Conservation (phyloP, 1,284 basidiomycete species). For the Gomphus bonarii region DNA sequence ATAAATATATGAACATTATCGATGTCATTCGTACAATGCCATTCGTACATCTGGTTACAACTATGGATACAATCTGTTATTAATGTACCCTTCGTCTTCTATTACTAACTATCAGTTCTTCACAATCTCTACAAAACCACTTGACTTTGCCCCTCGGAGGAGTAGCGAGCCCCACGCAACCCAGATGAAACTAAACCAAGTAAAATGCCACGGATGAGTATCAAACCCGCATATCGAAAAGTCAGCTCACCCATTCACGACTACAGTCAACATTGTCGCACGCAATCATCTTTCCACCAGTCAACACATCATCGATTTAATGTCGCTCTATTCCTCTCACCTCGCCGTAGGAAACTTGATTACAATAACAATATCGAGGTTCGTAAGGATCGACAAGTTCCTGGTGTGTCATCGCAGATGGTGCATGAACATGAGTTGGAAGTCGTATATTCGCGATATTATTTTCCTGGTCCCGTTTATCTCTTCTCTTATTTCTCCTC, state of each 20-base stretch:
- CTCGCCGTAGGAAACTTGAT: slow-evolving; percentile 65
- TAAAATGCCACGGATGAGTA: slow-evolving; percentile 8
- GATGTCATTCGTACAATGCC: no score
- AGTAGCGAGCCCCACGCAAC: slow-evolving; percentile 53
- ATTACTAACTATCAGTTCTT: slow-evolving; percentile 17
- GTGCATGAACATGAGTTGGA: slow-evolving; percentile 30
- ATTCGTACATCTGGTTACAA: slow-evolving; percentile 3
- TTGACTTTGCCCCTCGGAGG: slow-evolving; percentile 46
- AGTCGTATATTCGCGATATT: neutral
- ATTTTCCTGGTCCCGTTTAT: slow-evolving; percentile 7
- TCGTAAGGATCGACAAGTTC: slow-evolving; percentile 29
- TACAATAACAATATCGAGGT: slow-evolving; percentile 66
- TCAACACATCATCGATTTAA: slow-evolving; percentile 6
- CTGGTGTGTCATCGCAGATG: slow-evolving; percentile 14
- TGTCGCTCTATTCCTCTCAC: slow-evolving; percentile 31
- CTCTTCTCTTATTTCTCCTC: slow-evolving; percentile 11
- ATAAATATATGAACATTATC: slow-evolving; percentile 17
- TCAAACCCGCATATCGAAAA: neutral
- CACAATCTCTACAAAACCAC: slow-evolving; percentile 69
- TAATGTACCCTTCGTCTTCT: slow-evolving; percentile 20
- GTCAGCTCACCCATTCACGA: slow-evolving; percentile 63
- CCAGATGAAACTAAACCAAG: slow-evolving; percentile 55
- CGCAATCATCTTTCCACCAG: slow-evolving; percentile 59
- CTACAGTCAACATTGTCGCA: slow-evolving; percentile 64
- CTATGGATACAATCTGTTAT: neutral